Conservation (phyloP, 2,329 filamentous ascomycete genomes). For the Ascochyta fabae region DNA sequence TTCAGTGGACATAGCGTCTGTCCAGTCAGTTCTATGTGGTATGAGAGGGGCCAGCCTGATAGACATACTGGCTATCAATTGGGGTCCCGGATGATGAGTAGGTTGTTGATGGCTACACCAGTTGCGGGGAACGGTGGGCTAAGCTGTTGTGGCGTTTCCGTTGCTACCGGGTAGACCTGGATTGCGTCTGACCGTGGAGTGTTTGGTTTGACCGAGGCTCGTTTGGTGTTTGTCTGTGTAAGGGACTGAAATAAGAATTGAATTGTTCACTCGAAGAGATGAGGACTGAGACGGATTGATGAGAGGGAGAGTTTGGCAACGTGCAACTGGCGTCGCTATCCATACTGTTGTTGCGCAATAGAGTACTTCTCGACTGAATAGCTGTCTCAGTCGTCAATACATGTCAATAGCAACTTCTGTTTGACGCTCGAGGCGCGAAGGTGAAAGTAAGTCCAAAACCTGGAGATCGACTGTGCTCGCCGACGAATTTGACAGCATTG, state of each 20-base stretch:
- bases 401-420: constrained; percentile 29
- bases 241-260: neutral
- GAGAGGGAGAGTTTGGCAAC: neutral
- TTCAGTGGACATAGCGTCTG: constrained; percentile 9
- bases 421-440: constrained; percentile 15
- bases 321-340: neutral
- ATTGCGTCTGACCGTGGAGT: neutral
- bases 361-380: constrained; percentile 11
- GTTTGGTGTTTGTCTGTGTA: neutral
- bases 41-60: neutral
- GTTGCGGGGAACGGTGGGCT: neutral
- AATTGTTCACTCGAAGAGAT: neutral
- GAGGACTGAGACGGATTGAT: neutral
- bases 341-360: neutral
- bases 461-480: constrained; percentile 5
- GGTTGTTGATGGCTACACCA: neutral
- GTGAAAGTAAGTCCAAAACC: constrained; percentile 21
- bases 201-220: neutral
- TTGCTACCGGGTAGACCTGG: neutral
- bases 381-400: constrained; percentile 31
- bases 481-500: constrained; percentile 1
- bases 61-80: neutral
- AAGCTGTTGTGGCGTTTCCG: neutral
- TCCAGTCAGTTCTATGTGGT: neutral
- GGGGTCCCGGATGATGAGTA: neutral